phyloP scores from a whole-genome alignment of 805 yeast genomes.

The Yarrowia divulgata region DNA sequence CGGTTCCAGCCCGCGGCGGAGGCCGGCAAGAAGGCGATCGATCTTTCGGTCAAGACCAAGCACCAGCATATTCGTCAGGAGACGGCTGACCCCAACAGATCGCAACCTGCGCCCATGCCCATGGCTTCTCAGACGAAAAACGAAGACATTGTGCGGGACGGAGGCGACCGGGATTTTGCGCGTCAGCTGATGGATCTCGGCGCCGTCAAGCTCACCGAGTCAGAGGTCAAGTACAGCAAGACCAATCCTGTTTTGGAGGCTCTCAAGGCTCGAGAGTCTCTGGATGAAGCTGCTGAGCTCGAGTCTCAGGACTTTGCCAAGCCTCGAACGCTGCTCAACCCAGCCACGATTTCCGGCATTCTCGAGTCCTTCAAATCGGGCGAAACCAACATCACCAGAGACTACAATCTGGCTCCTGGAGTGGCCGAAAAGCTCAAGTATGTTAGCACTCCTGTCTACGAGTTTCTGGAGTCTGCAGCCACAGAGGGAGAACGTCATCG shows the following conservation, averaged over 20 bases:
- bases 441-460: background rate
- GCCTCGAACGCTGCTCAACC: constrained; percentile 35
- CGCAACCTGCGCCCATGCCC: constrained; percentile 26
- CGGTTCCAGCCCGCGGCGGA: constrained; percentile 25
- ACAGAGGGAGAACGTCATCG: constrained; percentile 13
- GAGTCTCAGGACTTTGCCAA: constrained; percentile 4
- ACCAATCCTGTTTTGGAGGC: constrained; percentile 16
- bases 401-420: constrained; percentile 34
- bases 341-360: constrained; percentile 18
- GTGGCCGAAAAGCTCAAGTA: constrained; percentile 32
- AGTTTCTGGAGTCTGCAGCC: constrained; percentile 20
- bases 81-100: constrained; percentile 17
- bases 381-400: constrained; percentile 10
- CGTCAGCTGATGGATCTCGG: constrained; percentile 31
- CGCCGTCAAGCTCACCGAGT: constrained; percentile 27
- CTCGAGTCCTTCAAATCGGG: constrained; percentile 26
- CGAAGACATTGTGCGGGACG: constrained; percentile 22
- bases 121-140: constrained; percentile 31
- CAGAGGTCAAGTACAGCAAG: background rate
- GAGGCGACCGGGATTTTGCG: constrained; percentile 26
- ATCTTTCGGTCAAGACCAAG: constrained; percentile 23
- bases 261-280: constrained; percentile 16
- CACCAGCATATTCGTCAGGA: constrained; percentile 20
- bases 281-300: constrained; percentile 5
- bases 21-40: constrained; percentile 24